Percentiles rank a stretch among this genome's conserved stretches.
Evolutionary conservation across 2,329 filamentous ascomycete genomes (phyloP).

Genomic region (Didymellaceae sp.): DNA sequence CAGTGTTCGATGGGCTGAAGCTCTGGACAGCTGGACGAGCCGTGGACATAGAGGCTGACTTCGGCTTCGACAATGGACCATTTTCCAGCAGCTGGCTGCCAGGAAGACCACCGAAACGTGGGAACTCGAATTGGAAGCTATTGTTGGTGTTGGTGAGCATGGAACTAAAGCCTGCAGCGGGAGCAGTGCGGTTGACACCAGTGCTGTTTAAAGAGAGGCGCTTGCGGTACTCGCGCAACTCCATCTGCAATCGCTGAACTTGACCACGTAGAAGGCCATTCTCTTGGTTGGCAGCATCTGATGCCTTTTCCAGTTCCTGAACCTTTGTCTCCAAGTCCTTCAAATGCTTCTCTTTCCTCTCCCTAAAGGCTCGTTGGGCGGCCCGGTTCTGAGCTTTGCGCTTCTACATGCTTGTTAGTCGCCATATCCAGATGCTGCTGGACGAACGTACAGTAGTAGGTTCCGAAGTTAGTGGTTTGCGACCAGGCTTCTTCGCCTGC

Average conservation of each 20-base stretch:
- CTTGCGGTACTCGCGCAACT: constrained; percentile 91
- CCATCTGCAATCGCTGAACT: constrained; percentile 82
- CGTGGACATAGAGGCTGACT: constrained; percentile 34
- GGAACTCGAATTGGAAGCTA: constrained; percentile 94
- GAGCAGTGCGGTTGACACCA: constrained; percentile 56
- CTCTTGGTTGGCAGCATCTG: constrained; percentile 81
- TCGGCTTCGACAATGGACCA: constrained; percentile 47
- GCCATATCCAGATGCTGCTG: constrained; percentile 6
- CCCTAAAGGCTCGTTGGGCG: constrained; percentile 66
- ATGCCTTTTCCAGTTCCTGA: constrained; percentile 75
- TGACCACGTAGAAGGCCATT: constrained; percentile 85
- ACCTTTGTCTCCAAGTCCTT: constrained; percentile 74
- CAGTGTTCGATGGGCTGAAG: constrained; percentile 47
- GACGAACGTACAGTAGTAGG: constrained; percentile 82
- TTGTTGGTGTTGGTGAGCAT: constrained; percentile 61
- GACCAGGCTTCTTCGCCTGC: constrained; percentile 90
- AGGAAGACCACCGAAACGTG: constrained; percentile 78
- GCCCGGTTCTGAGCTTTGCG: constrained; percentile 80
- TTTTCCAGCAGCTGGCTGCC: constrained; percentile 60
- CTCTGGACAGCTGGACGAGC: constrained; percentile 41
- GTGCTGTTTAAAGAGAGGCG: constrained; percentile 69
- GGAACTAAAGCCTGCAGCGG: constrained; percentile 54
- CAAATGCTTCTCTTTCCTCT: constrained; percentile 70
- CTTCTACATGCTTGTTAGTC: constrained; percentile 66
- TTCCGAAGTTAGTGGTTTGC: constrained; percentile 94